Conservation (phyloP, 805 yeast genomes). For the Barnettozyma vustinii region DNA sequence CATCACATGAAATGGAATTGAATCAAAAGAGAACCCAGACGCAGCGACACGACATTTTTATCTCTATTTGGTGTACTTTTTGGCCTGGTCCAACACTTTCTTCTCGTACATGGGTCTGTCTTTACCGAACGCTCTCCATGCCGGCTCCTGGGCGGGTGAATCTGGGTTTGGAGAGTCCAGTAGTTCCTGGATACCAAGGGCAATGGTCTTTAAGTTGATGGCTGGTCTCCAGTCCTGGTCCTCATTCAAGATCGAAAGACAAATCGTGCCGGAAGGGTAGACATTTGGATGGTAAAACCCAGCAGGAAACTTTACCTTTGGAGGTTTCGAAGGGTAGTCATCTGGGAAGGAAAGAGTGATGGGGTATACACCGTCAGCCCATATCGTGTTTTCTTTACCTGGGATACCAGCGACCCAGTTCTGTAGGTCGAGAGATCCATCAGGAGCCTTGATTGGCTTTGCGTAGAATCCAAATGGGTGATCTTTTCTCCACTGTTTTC, state of each 20-base stretch:
- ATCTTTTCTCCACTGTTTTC: conserved; percentile 95
- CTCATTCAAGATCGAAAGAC: conserved; percentile 88
- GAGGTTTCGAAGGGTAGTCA: conserved; percentile 96
- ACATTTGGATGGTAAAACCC: conserved; percentile 96
- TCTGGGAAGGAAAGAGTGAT: conserved; percentile 76
- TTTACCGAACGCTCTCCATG: conserved; percentile 79
- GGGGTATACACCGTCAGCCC: conserved; percentile 91
- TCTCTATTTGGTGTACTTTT: conserved; percentile 49
- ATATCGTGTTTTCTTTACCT: conserved; percentile 78
- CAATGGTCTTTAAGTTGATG: conserved; percentile 82
- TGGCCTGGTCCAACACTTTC: conserved; percentile 77
- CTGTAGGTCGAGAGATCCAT: conserved; percentile 81
- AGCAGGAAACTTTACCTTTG: conserved; percentile 83
- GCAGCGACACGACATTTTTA: background rate
- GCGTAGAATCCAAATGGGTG: conserved; percentile 98
- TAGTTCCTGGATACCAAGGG: conserved; percentile 88
- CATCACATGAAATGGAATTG: background rate
- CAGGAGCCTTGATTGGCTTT: conserved; percentile 72
- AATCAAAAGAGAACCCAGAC: background rate
- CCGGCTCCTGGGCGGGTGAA: conserved; percentile 97
- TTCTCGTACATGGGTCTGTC: conserved; percentile 66
- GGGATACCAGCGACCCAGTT: conserved; percentile 96
- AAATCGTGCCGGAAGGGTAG: conserved; percentile 95
- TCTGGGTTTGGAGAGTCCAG: conserved; percentile 87
- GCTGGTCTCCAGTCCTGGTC: conserved; percentile 99